These are phyloP conservation scores for Hypomyces rosellus DNA, from an alignment of 2,329 filamentous ascomycete genomes.

Conservation along the genomic window DNA sequence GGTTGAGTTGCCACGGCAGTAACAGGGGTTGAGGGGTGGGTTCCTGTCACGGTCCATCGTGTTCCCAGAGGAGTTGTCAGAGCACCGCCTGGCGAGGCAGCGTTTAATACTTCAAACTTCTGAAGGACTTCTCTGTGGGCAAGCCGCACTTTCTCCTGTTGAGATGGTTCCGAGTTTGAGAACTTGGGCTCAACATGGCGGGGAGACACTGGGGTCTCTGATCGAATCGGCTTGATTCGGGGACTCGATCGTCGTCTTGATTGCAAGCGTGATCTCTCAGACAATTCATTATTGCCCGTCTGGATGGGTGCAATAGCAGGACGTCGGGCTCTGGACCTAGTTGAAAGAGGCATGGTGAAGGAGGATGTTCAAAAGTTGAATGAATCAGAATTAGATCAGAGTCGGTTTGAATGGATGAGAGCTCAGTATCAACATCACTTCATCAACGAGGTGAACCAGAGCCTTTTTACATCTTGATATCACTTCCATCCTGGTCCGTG, in stretches of 20 bases:
- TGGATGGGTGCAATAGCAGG: slow-evolving; percentile 1
- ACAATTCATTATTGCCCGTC: background rate
- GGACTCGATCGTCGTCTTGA: background rate
- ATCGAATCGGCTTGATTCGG: background rate
- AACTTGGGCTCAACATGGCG: background rate
- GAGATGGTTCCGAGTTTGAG: background rate
- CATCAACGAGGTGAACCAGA: background rate
- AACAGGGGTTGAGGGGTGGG: background rate
- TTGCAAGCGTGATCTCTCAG: background rate
- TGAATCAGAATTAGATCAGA: background rate
- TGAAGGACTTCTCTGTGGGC: background rate
- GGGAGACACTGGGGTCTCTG: background rate
- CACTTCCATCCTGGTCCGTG: background rate
- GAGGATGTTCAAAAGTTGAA: background rate
- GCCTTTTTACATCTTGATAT: background rate
- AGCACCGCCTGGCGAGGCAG: background rate
- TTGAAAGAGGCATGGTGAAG: slow-evolving; percentile 2
- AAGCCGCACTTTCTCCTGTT: background rate
- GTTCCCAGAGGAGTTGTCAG: slow-evolving; percentile 1
- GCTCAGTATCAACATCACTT: background rate
- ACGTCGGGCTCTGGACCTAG: background rate
- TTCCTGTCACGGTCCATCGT: slow-evolving; percentile 1
- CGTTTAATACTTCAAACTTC: background rate
- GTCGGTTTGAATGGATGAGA: background rate
- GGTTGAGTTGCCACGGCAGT: background rate